phyloP scores from a whole-genome alignment of 495 filamentous ascomycete genomes.

The Aspergillus mulundensis region DNA sequence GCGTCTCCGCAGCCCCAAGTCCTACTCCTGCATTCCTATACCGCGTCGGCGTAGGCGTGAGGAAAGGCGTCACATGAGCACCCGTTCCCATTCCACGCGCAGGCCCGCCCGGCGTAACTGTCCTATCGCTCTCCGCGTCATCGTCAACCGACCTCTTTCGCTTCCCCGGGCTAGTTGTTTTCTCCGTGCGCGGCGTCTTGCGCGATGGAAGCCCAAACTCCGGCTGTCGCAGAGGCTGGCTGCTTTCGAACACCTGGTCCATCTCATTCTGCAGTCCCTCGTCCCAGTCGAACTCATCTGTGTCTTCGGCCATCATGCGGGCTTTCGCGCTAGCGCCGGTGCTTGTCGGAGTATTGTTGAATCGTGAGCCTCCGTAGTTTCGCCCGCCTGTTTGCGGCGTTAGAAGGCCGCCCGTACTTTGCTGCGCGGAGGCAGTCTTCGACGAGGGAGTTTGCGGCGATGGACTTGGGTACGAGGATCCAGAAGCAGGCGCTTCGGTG shows the following conservation, averaged over 20 bases:
- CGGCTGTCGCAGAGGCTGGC: slow-evolving; percentile 17
- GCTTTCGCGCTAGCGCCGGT: slow-evolving; percentile 27
- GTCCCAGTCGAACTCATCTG: slow-evolving; percentile 45
- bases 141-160: slow-evolving; percentile 44
- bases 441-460: slow-evolving; percentile 23
- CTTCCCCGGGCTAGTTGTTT: slow-evolving; percentile 49
- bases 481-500: slow-evolving; percentile 28
- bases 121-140: slow-evolving; percentile 17
- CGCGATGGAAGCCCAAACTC: slow-evolving; percentile 24
- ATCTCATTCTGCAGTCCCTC: slow-evolving; percentile 13
- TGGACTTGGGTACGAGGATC: not conserved
- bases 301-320: slow-evolving; percentile 41
- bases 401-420: slow-evolving; percentile 22
- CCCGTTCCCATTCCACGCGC: not conserved
- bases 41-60: slow-evolving; percentile 49
- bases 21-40: slow-evolving; percentile 35
- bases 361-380: not conserved
- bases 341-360: not conserved
- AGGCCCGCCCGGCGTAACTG: not conserved
- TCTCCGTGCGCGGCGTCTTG: slow-evolving; percentile 45
- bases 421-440: slow-evolving; percentile 6
- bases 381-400: slow-evolving; percentile 35
- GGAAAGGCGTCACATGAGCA: not conserved
- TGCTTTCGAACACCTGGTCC: not conserved
- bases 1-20: slow-evolving; percentile 15